Conservation (phyloP, 2,329 filamentous ascomycete species). For the Gnomoniopsis sp. region DNA sequence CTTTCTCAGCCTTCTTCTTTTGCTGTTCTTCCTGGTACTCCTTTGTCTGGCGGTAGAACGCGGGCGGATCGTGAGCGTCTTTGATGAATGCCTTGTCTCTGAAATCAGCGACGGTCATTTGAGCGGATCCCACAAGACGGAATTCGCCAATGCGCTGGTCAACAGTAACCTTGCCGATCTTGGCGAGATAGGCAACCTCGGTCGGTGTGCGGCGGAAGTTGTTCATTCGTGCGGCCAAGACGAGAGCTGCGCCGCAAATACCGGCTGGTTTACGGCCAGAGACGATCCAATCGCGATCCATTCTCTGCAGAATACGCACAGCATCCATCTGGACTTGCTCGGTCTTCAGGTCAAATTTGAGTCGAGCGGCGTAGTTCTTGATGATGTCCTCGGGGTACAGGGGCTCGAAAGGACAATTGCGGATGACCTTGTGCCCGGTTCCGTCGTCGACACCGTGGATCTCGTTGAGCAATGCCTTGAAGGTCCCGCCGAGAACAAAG, state of each 20-base stretch:
- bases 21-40: slow-evolving; percentile 54
- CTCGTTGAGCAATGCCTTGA: slow-evolving; percentile 74
- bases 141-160: slow-evolving; percentile 91
- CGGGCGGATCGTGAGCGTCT: slow-evolving; percentile 80
- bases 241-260: slow-evolving; percentile 88
- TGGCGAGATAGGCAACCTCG: slow-evolving; percentile 97
- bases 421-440: slow-evolving; percentile 30
- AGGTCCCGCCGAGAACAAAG: slow-evolving; percentile 85
- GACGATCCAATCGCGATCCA: slow-evolving; percentile 97
- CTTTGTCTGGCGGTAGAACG: slow-evolving; percentile 66
- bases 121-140: slow-evolving; percentile 77
- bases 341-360: slow-evolving; percentile 82
- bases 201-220: slow-evolving; percentile 91
- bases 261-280: slow-evolving; percentile 90
- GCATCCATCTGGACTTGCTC: slow-evolving; percentile 86
- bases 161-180: slow-evolving; percentile 91
- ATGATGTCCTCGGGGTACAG: slow-evolving; percentile 89
- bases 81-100: slow-evolving; percentile 30
- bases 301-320: slow-evolving; percentile 80
- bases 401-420: slow-evolving; percentile 46
- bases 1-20: slow-evolving; percentile 35
- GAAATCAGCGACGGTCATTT: slow-evolving; percentile 80
- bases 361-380: slow-evolving; percentile 82
- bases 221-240: slow-evolving; percentile 96
- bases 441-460: slow-evolving; percentile 47